Evolutionary conservation across 2,329 filamentous ascomycete genomes (phyloP).

Genomic region (Phialophora chinensis): DNA sequence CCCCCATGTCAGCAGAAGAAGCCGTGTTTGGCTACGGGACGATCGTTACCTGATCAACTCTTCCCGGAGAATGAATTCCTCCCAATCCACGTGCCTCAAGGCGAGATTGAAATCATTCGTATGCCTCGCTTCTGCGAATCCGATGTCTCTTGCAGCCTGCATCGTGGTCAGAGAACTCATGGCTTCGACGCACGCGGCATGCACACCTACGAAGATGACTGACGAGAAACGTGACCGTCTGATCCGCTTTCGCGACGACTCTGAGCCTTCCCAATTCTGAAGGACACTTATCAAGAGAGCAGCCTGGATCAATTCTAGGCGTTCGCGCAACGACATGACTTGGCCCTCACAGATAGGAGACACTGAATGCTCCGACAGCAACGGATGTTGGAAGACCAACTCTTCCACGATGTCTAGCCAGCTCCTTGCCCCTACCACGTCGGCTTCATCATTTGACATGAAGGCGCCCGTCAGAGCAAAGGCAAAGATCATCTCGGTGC

Average conservation of each 20-base stretch:
- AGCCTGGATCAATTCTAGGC: neutral
- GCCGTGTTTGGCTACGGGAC: neutral
- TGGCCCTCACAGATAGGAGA: neutral
- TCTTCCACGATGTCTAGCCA: neutral
- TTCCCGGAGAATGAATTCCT: neutral
- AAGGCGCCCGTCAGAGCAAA: neutral
- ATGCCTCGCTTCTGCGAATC: neutral
- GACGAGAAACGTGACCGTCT: neutral
- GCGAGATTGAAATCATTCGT: neutral
- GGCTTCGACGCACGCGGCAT: neutral
- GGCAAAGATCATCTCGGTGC: neutral
- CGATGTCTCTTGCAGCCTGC: neutral
- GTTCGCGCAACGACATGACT: neutral
- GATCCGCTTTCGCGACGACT: neutral
- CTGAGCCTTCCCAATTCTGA: neutral
- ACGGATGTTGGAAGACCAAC: neutral
- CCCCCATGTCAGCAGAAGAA: neutral
- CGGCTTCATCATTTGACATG: neutral
- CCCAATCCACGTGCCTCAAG: neutral
- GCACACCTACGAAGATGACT: neutral
- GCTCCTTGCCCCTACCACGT: neutral
- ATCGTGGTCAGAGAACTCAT: neutral
- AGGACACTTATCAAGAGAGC: neutral
- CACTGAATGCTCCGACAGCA: neutral
- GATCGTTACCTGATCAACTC: neutral